A percentile compares a stretch with the other conserved stretches of the same genome.
These are phyloP conservation scores for Rhizophagus prolifer DNA, from an alignment of 192 early-diverging fungal genomes.

Conservation along the genomic window DNA sequence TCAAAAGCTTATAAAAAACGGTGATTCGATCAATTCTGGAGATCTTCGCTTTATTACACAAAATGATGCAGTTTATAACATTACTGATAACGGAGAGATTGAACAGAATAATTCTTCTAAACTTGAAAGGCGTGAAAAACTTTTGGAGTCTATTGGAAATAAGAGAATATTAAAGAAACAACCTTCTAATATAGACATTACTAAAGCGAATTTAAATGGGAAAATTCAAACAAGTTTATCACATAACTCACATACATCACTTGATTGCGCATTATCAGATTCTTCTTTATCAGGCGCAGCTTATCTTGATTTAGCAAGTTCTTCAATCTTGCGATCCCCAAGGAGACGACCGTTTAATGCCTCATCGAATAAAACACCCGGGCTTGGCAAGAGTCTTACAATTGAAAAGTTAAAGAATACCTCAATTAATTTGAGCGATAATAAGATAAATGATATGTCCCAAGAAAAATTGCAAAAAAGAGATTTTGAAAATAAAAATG, in stretches of 20 bases:
- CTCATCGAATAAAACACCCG: background rate
- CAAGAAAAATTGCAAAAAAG: background rate
- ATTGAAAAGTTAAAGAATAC: background rate
- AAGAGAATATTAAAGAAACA: slow-evolving; percentile 22
- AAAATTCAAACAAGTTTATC: background rate
- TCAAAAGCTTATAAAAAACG: slow-evolving; percentile 27
- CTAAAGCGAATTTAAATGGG: background rate
- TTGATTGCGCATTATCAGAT: slow-evolving; percentile 9
- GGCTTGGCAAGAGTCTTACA: background rate
- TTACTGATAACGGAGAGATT: background rate
- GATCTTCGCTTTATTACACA: background rate
- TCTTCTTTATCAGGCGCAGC: slow-evolving; percentile 27
- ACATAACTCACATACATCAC: background rate
- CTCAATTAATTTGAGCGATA: background rate
- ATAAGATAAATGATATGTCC: background rate
- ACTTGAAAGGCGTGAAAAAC: slow-evolving; percentile 34
- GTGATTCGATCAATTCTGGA: background rate
- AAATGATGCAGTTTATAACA: background rate
- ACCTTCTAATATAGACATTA: background rate
- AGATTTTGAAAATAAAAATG: background rate
- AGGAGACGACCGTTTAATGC: slow-evolving; percentile 17
- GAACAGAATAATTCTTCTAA: background rate
- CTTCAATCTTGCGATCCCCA: slow-evolving; percentile 12
- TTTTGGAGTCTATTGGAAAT: slow-evolving; percentile 49
- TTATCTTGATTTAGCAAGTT: slow-evolving; percentile 39